phyloP scores from a whole-genome alignment of 2,329 filamentous ascomycete genomes.

The Penicillium sp. region DNA sequence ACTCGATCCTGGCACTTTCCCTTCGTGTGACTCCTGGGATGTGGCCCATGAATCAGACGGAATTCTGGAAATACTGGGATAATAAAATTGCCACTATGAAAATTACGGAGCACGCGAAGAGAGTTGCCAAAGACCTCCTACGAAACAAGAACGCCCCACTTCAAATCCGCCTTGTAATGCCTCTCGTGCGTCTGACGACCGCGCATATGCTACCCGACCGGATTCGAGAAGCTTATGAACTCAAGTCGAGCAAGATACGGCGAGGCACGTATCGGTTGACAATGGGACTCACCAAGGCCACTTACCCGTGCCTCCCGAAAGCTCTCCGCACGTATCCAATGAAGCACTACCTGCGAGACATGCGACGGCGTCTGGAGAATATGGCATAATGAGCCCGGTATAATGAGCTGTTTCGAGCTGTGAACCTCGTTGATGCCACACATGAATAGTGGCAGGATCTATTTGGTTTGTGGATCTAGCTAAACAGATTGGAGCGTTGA shows the following conservation, averaged over 20 bases:
- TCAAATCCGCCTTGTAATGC: slow-evolving; percentile 29
- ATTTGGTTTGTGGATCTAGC: too few relatives aligned
- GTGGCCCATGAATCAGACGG: slow-evolving; percentile 41
- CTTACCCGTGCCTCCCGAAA: slow-evolving; percentile 32
- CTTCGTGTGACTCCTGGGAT: slow-evolving; percentile 38
- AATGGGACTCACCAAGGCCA: slow-evolving; percentile 22
- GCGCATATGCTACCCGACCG: slow-evolving; percentile 34
- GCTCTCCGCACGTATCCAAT: slow-evolving; percentile 31
- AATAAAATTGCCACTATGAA: slow-evolving; percentile 37
- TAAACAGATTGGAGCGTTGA: too few relatives aligned
- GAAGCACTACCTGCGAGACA: slow-evolving; percentile 37
- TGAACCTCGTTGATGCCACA: too few relatives aligned
- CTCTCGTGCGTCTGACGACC: slow-evolving; percentile 34
- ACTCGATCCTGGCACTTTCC: slow-evolving; percentile 31
- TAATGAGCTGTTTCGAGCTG: too few relatives aligned
- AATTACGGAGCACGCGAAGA: slow-evolving; percentile 35
- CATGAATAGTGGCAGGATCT: too few relatives aligned
- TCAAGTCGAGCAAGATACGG: slow-evolving; percentile 27
- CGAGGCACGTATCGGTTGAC: slow-evolving; percentile 22
- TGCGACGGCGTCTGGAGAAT: slow-evolving; percentile 29
- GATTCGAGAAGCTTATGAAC: slow-evolving; percentile 31
- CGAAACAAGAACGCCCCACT: slow-evolving; percentile 33
- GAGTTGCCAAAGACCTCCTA: slow-evolving; percentile 33
- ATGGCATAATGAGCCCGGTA: background rate
- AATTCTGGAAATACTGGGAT: slow-evolving; percentile 47